These are phyloP conservation scores for Cercospora janseana DNA, from an alignment of 2,329 filamentous ascomycete species.

Conservation along the genomic window DNA sequence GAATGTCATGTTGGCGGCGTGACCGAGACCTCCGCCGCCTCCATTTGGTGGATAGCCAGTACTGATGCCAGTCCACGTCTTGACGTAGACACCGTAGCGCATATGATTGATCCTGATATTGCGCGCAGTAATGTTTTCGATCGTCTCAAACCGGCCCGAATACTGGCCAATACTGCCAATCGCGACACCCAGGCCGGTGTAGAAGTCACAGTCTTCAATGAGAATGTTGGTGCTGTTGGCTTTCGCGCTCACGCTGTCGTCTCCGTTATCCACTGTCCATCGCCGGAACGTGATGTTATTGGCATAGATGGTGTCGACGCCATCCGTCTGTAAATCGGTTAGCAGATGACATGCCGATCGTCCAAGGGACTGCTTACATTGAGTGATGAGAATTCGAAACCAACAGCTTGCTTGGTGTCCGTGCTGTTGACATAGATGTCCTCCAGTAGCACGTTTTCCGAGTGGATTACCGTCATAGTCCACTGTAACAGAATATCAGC, in stretches of 20 bases:
- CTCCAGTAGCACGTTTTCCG: slow-evolving; percentile 48
- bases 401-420: slow-evolving; percentile 27
- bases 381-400: slow-evolving; percentile 27
- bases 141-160: slow-evolving; percentile 47
- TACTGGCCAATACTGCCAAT: slow-evolving; percentile 60
- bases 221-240: slow-evolving; percentile 56
- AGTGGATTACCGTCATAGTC: slow-evolving; percentile 52
- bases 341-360: neutral
- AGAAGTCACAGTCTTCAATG: slow-evolving; percentile 51
- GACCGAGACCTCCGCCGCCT: slow-evolving; percentile 55
- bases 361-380: slow-evolving; percentile 23
- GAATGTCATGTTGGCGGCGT: slow-evolving; percentile 39
- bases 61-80: slow-evolving; percentile 58
- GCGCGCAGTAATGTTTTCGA: slow-evolving; percentile 51
- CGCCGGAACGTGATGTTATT: slow-evolving; percentile 52
- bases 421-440: slow-evolving; percentile 56
- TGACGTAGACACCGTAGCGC: slow-evolving; percentile 40
- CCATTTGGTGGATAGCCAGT: slow-evolving; percentile 55
- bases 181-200: slow-evolving; percentile 53
- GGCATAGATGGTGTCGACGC: slow-evolving; percentile 54
- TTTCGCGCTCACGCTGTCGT: slow-evolving; percentile 55
- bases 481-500: too few relatives aligned
- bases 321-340: slow-evolving; percentile 41
- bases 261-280: slow-evolving; percentile 53
- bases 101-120: slow-evolving; percentile 40